phyloP scores from a whole-genome alignment of 768 basidiomycete genomes.

The Solioccasus polychromus region DNA sequence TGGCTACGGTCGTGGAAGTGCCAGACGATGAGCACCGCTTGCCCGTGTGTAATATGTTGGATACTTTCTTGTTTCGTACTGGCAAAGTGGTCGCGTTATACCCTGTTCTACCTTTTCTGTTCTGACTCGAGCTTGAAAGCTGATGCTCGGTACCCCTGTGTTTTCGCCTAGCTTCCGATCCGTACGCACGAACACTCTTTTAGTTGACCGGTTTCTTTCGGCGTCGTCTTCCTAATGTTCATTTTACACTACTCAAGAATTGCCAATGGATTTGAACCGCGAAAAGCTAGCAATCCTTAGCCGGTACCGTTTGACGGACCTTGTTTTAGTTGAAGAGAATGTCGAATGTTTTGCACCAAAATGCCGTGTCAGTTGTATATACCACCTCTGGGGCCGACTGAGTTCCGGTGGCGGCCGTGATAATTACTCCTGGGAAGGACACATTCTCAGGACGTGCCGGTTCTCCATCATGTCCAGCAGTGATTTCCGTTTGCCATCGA shows the following conservation, averaged over 20 bases:
- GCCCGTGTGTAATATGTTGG: conserved; percentile 7
- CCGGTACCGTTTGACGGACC: too few species aligned
- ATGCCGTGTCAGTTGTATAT: too few species aligned
- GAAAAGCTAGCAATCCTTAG: too few species aligned
- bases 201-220: conserved; percentile 13
- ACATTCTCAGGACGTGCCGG: conserved; percentile 6
- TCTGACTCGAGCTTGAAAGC: conserved; percentile 7
- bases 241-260: conserved; percentile 15
- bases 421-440: too few species aligned
- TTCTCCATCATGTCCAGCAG: conserved; percentile 14
- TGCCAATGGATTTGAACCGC: conserved; percentile 15
- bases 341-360: too few species aligned
- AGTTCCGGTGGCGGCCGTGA: too few species aligned
- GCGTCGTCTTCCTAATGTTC: conserved; percentile 10
- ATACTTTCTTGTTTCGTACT: not conserved
- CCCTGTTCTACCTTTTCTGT: conserved; percentile 24
- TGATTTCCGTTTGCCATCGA: conserved; percentile 55
- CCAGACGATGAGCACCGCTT: conserved; percentile 24
- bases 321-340: too few species aligned
- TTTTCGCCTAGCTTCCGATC: conserved; percentile 1
- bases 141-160: conserved; percentile 1
- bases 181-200: conserved; percentile 23
- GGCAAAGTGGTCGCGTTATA: conserved; percentile 23
- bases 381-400: too few species aligned
- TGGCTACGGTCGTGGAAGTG: conserved; percentile 71